A percentile compares a stretch with the other conserved stretches of the same genome.
Conservation (phyloP, 768 basidiomycete genomes). For the Exidia glandulosa region DNA sequence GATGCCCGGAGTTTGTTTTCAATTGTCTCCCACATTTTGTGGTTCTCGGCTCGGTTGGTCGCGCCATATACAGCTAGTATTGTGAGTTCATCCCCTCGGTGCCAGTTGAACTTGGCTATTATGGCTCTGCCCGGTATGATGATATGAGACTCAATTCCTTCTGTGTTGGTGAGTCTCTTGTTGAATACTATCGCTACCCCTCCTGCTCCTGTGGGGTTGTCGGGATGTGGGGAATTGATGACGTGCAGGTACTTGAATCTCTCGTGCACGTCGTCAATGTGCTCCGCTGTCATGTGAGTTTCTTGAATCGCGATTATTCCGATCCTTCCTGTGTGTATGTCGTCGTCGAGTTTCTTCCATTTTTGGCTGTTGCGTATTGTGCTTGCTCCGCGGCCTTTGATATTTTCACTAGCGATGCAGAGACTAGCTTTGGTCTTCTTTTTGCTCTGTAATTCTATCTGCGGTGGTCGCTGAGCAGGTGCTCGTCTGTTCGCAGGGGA, state of each 20-base stretch:
- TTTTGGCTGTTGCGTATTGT: background rate
- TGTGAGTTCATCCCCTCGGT: background rate
- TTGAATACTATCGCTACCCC: background rate
- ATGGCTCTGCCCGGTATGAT: background rate
- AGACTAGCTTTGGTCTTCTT: background rate
- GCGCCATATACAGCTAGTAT: background rate
- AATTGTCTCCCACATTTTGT: background rate
- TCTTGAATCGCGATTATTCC: background rate
- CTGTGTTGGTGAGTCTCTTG: background rate
- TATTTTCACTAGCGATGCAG: background rate
- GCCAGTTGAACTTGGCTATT: background rate
- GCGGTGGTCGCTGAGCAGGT: no score
- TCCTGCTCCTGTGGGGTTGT: background rate
- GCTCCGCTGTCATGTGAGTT: background rate
- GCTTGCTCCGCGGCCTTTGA: background rate
- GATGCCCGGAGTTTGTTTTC: background rate
- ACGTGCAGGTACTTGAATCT: background rate
- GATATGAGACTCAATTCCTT: background rate
- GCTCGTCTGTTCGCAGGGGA: no score
- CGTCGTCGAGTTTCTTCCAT: background rate
- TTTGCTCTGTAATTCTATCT: no score
- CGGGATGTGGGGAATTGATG: background rate
- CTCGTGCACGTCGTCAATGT: background rate
- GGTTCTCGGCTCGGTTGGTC: background rate
- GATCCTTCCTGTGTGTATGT: background rate